These are phyloP conservation scores for Hibiscus mutabilis DNA, from an alignment of 345 rosid species.

Conservation along the genomic window DNA sequence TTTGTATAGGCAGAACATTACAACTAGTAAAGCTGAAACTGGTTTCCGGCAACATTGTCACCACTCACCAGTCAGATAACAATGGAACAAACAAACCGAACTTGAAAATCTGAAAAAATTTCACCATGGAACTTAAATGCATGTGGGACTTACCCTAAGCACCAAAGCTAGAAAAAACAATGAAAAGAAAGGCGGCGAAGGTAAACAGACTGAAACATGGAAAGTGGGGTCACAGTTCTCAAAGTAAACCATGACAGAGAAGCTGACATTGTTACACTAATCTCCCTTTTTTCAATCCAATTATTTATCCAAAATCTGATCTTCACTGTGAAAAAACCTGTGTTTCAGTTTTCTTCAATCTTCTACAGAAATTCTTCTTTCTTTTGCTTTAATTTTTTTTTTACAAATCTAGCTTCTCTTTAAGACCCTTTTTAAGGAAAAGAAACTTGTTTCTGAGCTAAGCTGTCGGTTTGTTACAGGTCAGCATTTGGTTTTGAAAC, in stretches of 20 bases:
- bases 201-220: neutral
- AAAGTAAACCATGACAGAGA: too few species aligned
- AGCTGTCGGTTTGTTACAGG: constrained; percentile 23
- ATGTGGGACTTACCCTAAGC: neutral
- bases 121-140: neutral
- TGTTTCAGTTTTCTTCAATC: constrained; percentile 4
- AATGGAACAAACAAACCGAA: too few species aligned
- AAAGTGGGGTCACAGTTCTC: too few species aligned
- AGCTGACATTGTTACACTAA: neutral
- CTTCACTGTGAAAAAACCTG: neutral
- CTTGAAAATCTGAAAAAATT: too few species aligned
- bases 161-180: neutral
- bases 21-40: too few species aligned
- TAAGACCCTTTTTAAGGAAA: constrained; percentile 12
- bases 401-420: neutral
- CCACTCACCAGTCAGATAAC: too few species aligned
- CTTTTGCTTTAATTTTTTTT: neutral
- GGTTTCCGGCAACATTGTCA: too few species aligned
- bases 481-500: constrained; percentile 13
- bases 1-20: too few species aligned
- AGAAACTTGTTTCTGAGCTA: neutral
- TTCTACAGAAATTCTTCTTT: constrained; percentile 18
- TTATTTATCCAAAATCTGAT: neutral
- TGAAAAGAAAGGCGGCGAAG: neutral
- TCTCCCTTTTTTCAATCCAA: neutral